Evolutionary conservation across 768 basidiomycete species (phyloP).

Genomic region (Psilocybe subaeruginosa): DNA sequence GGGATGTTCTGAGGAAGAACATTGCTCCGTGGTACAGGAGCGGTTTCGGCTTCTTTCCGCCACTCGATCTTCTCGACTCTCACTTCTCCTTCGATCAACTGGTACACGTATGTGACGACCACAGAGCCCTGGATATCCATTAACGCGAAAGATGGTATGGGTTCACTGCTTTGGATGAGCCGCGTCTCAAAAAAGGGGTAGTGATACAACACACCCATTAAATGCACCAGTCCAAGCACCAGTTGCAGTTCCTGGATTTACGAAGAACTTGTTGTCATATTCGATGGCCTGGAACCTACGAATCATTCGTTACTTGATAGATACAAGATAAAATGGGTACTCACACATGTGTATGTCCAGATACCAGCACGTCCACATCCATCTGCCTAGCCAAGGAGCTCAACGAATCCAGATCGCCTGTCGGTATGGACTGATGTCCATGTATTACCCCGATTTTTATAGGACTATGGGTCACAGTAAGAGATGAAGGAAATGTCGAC

Average conservation of each 20-base stretch:
- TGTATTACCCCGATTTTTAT: conserved; percentile 93
- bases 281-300: conserved; percentile 92
- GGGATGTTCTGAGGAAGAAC: conserved; percentile 57
- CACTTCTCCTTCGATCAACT: conserved; percentile 91
- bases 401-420: conserved; percentile 91
- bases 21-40: conserved; percentile 42
- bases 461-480: conserved; percentile 79
- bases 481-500: conserved; percentile 77
- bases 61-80: conserved; percentile 92
- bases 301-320: not conserved
- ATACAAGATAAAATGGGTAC: conserved; percentile 27
- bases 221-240: conserved; percentile 89
- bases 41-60: conserved; percentile 59
- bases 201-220: conserved; percentile 53
- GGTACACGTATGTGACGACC: conserved; percentile 97
- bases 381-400: conserved; percentile 89
- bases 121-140: conserved; percentile 98
- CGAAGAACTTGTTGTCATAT: conserved; percentile 89
- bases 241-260: conserved; percentile 94
- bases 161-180: conserved; percentile 54
- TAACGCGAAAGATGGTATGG: conserved; percentile 92
- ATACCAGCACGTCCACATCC: conserved; percentile 96
- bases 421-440: conserved; percentile 92
- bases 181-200: not conserved
- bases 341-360: conserved; percentile 93